Evolutionary conservation across 2,329 filamentous ascomycete genomes (phyloP), one percentile per base, ranked within the genome.

Genomic region (Pseudogymnoascus sp.): DNA sequence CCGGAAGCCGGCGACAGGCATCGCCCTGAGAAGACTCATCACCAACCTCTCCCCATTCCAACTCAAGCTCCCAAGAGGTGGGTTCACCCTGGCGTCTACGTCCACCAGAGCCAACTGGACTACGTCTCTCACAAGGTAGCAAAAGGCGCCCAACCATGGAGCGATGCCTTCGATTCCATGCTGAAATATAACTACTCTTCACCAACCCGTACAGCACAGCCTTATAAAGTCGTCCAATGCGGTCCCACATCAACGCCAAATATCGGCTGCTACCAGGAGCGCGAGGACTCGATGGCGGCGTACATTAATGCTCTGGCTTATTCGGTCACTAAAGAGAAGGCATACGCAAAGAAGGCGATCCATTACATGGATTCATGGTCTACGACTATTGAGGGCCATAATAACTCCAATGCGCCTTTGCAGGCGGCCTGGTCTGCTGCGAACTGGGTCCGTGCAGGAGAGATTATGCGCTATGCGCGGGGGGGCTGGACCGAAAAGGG

Each of bases 381-480:
- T 3, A 37, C 59, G 21, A 65, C 63, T 1, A 63, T 72, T 55
- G 62, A 70, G 62, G 66, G 64, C 8, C 70, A 71, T 61, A 67
- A 64, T 15, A 62, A 67, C 29, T 62, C 64, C n/a, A 71, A 72
- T 65, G 67, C 70, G 13, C 65, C 69, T 13, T 52, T 72, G n/a
- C 70, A 72, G 61, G 64, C 70, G 1, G 68, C 66, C 7, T 72
- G 70, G 70, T 65, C 67, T 31, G 69, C 65, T n/a, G 67, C 69
- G 5, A 64, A 66, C 21, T 72, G 70, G 70, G 67, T 67, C 9
- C 40, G 70, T 42, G 67, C 69, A 3, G 70, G 60, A n/a, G 70
- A 72, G 61, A 64, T 72, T 29, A 69, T 72, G 29, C 67, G 68
- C 9, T 66, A 72, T 63, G 66, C 67, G 8, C 63, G 64, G 48